phyloP scores from a whole-genome alignment of 805 yeast genomes.

The Lachancea meyersii region DNA sequence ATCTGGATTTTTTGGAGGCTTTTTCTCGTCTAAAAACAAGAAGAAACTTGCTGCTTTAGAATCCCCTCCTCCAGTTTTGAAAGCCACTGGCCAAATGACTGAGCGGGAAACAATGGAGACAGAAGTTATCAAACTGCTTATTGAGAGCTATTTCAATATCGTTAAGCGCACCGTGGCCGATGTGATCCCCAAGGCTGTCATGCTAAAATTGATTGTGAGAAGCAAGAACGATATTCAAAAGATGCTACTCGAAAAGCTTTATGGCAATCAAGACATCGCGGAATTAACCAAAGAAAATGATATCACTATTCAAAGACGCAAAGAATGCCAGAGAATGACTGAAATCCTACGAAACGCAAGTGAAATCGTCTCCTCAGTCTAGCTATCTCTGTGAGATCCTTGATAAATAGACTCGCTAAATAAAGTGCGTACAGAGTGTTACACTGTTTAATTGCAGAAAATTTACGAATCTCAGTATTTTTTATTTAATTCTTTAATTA shows the following conservation, averaged over 20 bases:
- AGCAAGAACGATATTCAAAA: slow-evolving; percentile 87
- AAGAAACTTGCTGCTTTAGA: slow-evolving; percentile 93
- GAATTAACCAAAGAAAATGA: slow-evolving; percentile 89
- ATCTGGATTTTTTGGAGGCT: slow-evolving; percentile 88
- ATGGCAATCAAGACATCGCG: slow-evolving; percentile 65
- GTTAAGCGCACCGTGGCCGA: slow-evolving; percentile 93
- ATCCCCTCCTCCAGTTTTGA: slow-evolving; percentile 91
- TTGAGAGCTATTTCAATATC: slow-evolving; percentile 83
- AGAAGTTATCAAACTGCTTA: slow-evolving; percentile 89
- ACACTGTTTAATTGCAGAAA: too few relatives aligned
- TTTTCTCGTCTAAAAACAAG: slow-evolving; percentile 86
- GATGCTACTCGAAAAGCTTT: slow-evolving; percentile 79
- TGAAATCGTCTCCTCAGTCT: slow-evolving; percentile 63
- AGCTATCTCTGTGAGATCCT: neutral
- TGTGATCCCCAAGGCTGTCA: slow-evolving; percentile 89
- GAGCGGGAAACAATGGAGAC: slow-evolving; percentile 97
- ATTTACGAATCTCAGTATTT: neutral
- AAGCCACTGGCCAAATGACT: slow-evolving; percentile 84
- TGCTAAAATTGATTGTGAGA: slow-evolving; percentile 81
- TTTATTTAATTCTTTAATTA: too few relatives aligned
- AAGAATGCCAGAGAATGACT: slow-evolving; percentile 93
- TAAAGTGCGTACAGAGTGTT: too few relatives aligned
- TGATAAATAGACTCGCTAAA: neutral
- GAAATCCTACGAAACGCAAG: slow-evolving; percentile 84
- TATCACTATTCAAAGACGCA: slow-evolving; percentile 84